These are phyloP conservation scores for Cladosporium sp. DNA, from an alignment of 2,329 filamentous ascomycete species.

Conservation along the genomic window DNA sequence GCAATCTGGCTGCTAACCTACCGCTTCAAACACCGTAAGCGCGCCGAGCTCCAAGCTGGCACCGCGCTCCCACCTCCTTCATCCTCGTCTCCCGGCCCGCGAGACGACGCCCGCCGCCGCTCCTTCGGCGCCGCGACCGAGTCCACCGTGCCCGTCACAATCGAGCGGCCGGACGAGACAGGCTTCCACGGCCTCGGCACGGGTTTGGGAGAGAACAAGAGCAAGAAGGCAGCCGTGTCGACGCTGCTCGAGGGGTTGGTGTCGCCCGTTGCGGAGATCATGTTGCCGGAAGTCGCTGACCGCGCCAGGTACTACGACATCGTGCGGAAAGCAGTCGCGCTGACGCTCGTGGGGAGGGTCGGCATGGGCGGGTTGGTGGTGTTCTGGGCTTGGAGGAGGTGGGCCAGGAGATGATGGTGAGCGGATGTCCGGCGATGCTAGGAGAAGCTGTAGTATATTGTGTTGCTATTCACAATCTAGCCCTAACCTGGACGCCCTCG, in stretches of 20 bases:
- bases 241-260: conserved; percentile 44
- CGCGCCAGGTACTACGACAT: conserved; percentile 43
- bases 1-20: conserved; percentile 56
- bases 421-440: neutral
- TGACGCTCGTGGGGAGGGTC: conserved; percentile 35
- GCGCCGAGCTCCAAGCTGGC: conserved; percentile 28
- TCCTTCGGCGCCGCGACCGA: conserved; percentile 13
- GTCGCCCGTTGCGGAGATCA: conserved; percentile 16
- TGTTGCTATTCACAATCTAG: too few species aligned
- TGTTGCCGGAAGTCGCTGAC: conserved; percentile 27
- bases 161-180: conserved; percentile 35
- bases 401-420: conserved; percentile 2
- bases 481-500: too few species aligned
- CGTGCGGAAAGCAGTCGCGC: conserved; percentile 41
- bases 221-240: conserved; percentile 39
- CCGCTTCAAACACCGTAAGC: conserved; percentile 49
- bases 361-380: conserved; percentile 14
- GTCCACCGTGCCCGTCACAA: conserved; percentile 15
- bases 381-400: conserved; percentile 12
- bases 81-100: neutral
- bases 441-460: too few species aligned
- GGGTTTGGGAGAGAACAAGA: conserved; percentile 29
- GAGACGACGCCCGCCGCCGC: conserved; percentile 6
- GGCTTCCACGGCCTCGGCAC: conserved; percentile 41
- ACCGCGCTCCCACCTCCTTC: conserved; percentile 16